Base-by-base conservation (phyloP, 805 yeast genomes). In the Wickerhamiella galacta region DNA sequence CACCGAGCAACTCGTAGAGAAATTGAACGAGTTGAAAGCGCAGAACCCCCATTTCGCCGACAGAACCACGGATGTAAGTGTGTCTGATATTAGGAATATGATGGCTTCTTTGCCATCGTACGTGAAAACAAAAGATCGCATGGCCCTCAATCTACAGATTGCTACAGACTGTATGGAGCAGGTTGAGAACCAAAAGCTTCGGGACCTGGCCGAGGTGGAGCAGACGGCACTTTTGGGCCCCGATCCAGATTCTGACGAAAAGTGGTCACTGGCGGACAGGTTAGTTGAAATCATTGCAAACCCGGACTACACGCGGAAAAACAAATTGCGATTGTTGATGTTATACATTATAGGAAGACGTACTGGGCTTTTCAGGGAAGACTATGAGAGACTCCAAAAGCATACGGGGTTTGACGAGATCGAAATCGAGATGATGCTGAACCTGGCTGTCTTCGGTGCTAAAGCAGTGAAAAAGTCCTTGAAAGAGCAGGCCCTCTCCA, bases 121-220 rank as follows among this genome's bases (percentile, higher is more conserved):
- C 36, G 45, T 52, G 35, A 56, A 53, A 29, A 44, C 49, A 28
- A 46, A 51, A 28, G 60, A 56, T 25, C 44, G 53, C 25, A 52
- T 54, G 32, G 47, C 56, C 2, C 39, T 57, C 26, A 52, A 51
- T 41, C 34, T 58, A 19, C 52, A 52, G 24, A 47, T 58, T 48
- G 60, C 61, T 28, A 79, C 75, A 41, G 72, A 70, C 46, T 72
- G 85, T 48, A 60, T 79, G 53, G 64, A 62, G 18, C 54, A 64
- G 11, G 72, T 75, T 49, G 68, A 72, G 31, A 62, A 60, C 19
- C 61, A 72, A 39, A 64, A 68, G 26, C 56, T 82, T 41, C 72
- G 76, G 6, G 81, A 71, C 38, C 61, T 79, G 14, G 81, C 93
- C 1, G 90, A 80, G 41, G 64, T 83, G 37, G 96, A 90, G 54